Conservation (phyloP, 202 grass and related monocot species). For the Dendrocalamus latiflorus region DNA sequence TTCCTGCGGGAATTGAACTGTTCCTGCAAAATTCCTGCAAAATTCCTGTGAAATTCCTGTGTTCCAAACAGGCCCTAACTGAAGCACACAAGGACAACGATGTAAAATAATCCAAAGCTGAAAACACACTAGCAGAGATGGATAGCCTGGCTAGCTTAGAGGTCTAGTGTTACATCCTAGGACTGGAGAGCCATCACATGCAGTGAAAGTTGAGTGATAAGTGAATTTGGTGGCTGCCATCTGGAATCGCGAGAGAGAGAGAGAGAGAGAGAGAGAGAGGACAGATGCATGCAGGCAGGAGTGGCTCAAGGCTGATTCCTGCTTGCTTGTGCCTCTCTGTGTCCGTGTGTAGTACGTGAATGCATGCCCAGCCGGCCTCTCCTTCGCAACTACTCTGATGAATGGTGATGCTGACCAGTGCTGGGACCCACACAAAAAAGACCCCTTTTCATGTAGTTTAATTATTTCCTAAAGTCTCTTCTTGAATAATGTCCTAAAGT, state of each 20-base stretch:
- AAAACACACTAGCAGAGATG: not conserved
- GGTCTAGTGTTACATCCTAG: conserved; percentile 27
- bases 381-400: conserved; percentile 28
- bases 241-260: not conserved
- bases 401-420: conserved; percentile 27
- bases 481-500: too few species aligned
- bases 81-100: not conserved
- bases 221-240: not conserved
- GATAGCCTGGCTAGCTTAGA: not conserved
- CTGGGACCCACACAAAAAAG: not conserved
- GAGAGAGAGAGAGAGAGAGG: too few species aligned
- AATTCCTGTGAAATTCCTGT: too few species aligned
- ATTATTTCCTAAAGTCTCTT: not conserved
- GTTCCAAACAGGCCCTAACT: too few species aligned
- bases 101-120: conserved; percentile 29
- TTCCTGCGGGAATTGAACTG: too few species aligned
- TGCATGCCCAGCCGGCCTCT: conserved; percentile 29
- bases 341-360: conserved; percentile 13
- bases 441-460: not conserved
- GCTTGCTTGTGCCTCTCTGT: not conserved
- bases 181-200: conserved; percentile 8
- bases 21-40: too few species aligned
- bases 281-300: conserved; percentile 26
- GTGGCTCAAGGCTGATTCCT: conserved; percentile 55
- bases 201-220: conserved; percentile 1